Base-by-base conservation (phyloP, 78 protist genomes). In the Isochrysis galbana region DNA sequence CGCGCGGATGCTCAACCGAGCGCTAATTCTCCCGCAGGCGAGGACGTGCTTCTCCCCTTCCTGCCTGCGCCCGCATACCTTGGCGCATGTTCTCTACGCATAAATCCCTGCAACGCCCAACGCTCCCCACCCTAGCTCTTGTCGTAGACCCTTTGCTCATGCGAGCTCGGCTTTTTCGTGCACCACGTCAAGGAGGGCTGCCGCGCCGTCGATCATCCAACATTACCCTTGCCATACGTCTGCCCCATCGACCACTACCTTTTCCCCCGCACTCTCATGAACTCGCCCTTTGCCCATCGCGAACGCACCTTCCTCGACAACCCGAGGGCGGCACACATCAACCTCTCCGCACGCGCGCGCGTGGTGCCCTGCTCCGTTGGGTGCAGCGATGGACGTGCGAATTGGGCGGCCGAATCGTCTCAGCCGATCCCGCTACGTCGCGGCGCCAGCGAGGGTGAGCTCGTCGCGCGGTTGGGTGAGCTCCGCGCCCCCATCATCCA, bases 241-340 rank as follows among this genome's bases (percentile, higher is more conserved):
- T 77, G 84, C 46, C 84, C 84, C 32, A 39, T 39, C 47, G 84
- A 77, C 84, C 84, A 77, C 84, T 77, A 77, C 46, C 46, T 77
- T n/a, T 10, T 1, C 84, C 84, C 84, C 17, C 32, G 14, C 2
- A 29, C 84, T 17, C 84, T 77, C n/a, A 46, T 46, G 32, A 4
- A 5, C 47, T 77, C 84, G 84, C 84, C 47, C 36, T 77, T 77
- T 17, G 84, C 84, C 47, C 46, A 77, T 29, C 44, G 84, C 47
- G 84, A 77, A 46, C 47, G 47, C 46, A 5, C 32, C 46, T 77
- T 77, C 46, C n/a, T 77, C 47, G 21, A 17, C 26, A 39, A 39
- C 84, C 23, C 45, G 84, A 41, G 84, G 34, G 39, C 84, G 17
- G 42, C 82, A 2, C 25, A 17, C 44, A 22, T 23, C 19, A 23